phyloP scores from a whole-genome alignment of 176 grass and related monocot species.

The Phragmites australis region DNA sequence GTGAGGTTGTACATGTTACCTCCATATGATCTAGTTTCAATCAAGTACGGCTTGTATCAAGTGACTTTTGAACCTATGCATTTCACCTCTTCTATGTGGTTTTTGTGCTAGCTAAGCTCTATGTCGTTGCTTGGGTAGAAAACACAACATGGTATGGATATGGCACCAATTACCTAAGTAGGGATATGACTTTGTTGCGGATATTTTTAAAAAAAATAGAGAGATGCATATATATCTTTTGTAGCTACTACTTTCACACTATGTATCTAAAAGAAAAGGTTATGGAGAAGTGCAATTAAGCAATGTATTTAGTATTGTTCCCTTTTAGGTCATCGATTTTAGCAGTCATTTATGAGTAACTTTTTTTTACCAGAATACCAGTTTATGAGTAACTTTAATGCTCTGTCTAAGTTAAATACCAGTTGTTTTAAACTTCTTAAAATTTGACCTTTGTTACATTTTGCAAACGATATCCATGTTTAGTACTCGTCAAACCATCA shows the following conservation, averaged over 20 bases:
- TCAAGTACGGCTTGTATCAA: background rate
- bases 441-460: too few relatives aligned
- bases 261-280: background rate
- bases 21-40: background rate
- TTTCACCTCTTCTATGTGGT: background rate
- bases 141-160: background rate
- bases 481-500: too few relatives aligned
- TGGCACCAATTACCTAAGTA: background rate
- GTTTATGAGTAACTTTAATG: background rate
- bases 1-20: background rate
- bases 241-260: background rate
- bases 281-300: background rate
- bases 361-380: too few relatives aligned
- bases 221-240: background rate
- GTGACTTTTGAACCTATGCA: background rate
- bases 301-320: background rate
- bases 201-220: background rate
- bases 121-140: background rate
- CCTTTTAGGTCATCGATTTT: background rate
- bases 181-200: background rate
- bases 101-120: background rate
- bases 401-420: background rate
- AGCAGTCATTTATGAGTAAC: background rate
- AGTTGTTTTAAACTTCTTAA: background rate
- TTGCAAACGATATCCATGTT: too few relatives aligned